Base-by-base conservation (phyloP, 768 basidiomycete species). In the Termitomyces sp. region DNA sequence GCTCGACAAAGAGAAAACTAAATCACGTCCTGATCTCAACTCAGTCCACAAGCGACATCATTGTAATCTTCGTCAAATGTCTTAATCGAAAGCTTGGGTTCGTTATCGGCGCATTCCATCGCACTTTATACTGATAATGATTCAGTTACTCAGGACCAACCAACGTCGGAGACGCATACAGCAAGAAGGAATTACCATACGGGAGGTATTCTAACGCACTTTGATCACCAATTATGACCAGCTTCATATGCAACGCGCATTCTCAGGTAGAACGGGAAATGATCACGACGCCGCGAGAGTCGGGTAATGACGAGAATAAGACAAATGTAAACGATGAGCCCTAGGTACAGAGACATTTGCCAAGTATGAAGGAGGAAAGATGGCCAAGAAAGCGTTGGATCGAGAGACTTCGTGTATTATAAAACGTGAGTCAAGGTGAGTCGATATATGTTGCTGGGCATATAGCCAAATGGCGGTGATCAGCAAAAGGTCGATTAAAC, bases 231-330 rank as follows among this genome's bases (percentile, higher is more conserved):
- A 20, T 12, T 49, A 27, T 54, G 60, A 18, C 27, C 42, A 46
- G 13, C 46, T 51, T 64, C 62, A 14, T 46, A 52, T n/a, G 46
- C 24, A 13, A 61, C 44, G 31, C 62, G 60, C 44, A 59, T 42
- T 61, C 65, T 66, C 26, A 64, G 47, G 36, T 51, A 60, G 16
- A 42, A 50, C 29, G 57, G 56, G 42, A 26, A 41, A 42, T 39
- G 57, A 22, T 51, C 60, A 46, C 56, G 60, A 39, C 24, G 36
- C 34, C 50, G 47, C 6, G 46, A 39, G 22, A 53, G 26, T 36
- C 31, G 55, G 26, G 55, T 44, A n/a, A 63, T 18, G 34, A 56
- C 42, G 14, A 64, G 34, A 20, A 49, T 55, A 26, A 55, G 8
- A 44, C 57, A 29, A 27, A 64, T 47, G 26, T 53, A 29, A 24